These are phyloP conservation scores for Ilyonectria sp. DNA, from an alignment of 2,329 filamentous ascomycete species.

Conservation along the genomic window DNA sequence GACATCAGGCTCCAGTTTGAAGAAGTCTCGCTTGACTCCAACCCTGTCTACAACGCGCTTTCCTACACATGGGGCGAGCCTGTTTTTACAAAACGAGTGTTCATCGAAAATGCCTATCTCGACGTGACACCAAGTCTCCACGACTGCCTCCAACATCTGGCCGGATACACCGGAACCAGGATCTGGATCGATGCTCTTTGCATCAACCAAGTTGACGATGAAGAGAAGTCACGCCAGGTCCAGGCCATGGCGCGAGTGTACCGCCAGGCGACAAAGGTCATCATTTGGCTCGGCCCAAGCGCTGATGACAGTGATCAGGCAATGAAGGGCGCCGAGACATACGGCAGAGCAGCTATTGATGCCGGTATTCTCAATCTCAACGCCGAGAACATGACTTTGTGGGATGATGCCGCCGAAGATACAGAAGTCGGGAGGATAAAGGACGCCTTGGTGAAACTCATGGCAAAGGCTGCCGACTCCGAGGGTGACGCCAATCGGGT, in stretches of 20 bases:
- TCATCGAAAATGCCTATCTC: constrained; percentile 5
- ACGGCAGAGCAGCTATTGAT: constrained; percentile 15
- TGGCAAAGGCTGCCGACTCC: constrained; percentile 16
- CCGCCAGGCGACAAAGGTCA: constrained; percentile 17
- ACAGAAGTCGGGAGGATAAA: neutral
- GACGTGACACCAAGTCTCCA: constrained; percentile 21
- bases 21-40: constrained; percentile 10
- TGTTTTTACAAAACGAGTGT: constrained; percentile 7
- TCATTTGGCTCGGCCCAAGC: constrained; percentile 23
- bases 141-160: constrained; percentile 15
- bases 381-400: neutral
- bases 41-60: constrained; percentile 20
- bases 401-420: constrained; percentile 19
- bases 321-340: constrained; percentile 13
- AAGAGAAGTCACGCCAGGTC: constrained; percentile 27
- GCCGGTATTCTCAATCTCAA: constrained; percentile 20
- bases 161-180: neutral
- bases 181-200: constrained; percentile 32
- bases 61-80: constrained; percentile 31
- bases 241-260: constrained; percentile 26
- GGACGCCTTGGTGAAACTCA: constrained; percentile 14
- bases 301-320: constrained; percentile 18
- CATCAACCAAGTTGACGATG: constrained; percentile 24
- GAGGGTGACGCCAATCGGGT: constrained; percentile 10
- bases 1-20: constrained; percentile 18